Evolutionary conservation across 2,329 filamentous ascomycete species (phyloP), one percentile per base, ranked within the genome.

Genomic region (Juglanconis sp.): DNA sequence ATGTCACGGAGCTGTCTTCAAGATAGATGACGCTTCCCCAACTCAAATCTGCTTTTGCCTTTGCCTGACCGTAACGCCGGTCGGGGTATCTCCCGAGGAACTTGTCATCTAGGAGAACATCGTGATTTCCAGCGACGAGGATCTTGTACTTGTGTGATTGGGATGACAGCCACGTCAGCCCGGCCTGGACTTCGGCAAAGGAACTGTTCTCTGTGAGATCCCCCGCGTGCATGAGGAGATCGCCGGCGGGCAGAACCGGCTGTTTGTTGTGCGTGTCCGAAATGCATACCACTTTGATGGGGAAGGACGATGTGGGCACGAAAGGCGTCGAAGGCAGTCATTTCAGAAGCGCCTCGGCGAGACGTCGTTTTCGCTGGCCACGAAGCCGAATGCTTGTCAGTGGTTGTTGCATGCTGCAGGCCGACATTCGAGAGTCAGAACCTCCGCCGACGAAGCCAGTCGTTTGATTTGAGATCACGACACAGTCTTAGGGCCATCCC

Each of bases 171-270:
- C 75, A 78, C 15, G 49, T 48, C 10, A 77, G 52, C 49, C 71
- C 68, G 1, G 68, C 66, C 59, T 76, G 70, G 3, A 79, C 61
- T 62, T 79, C 76, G 0, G 65, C 65, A 56, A 74, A 72, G 0
- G 73, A 73, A 1, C 76, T 76, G 31, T 68, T 66, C 42, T 75
- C 67, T 0, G 73, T 77, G 17, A 78, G 68, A 59, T 78, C 74
- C 15, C 76, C 76, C 9, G 76, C 75, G 59, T 79, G 76, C 56
- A 78, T 69, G 5, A 78, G 70, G 3, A 78, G 65, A 60, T 78
- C 75, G 1, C 75, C 76, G 9, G 64, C 42, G 3, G 75, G 75
- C 5, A 77, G 61, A 5, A 59, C 57, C 0, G 72, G 73, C 35
- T 67, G 69, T 31, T 61, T 65, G 63, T 75, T 76, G 68, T 78